Conservation (phyloP, 768 basidiomycete species). For the Coprinopsis cinerea region DNA sequence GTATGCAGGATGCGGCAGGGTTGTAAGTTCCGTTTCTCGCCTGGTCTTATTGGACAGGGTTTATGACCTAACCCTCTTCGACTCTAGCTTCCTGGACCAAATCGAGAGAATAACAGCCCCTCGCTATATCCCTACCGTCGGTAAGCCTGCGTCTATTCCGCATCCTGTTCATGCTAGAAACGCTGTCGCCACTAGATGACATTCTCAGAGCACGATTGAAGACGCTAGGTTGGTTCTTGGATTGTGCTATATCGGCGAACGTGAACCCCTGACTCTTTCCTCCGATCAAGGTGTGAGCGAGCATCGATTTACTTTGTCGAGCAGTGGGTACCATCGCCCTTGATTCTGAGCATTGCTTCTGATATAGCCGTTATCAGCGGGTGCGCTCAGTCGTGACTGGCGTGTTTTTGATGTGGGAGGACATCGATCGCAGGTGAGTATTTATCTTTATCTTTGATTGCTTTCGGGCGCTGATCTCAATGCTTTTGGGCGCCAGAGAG, state of each 20-base stretch:
- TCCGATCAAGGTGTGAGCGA: constrained; percentile 53
- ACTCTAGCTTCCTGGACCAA: constrained; percentile 59
- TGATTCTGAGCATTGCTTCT: constrained; percentile 1
- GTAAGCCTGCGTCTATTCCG: constrained; percentile 25
- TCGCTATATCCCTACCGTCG: constrained; percentile 64
- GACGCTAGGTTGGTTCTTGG: constrained; percentile 32
- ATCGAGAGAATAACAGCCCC: constrained; percentile 55
- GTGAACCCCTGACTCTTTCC: background rate
- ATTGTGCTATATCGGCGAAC: background rate
- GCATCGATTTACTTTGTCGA: constrained; percentile 57
- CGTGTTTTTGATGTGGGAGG: background rate
- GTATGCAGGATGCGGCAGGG: constrained; percentile 63
- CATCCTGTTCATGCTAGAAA: background rate
- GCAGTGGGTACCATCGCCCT: constrained; percentile 38
- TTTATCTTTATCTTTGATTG: background rate
- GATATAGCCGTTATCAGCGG: background rate
- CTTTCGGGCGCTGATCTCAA: background rate
- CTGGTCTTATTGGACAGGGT: background rate
- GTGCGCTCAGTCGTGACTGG: background rate
- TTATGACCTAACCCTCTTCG: constrained; percentile 14
- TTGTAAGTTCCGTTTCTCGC: constrained; percentile 45
- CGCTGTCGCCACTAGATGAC: constrained; percentile 41
- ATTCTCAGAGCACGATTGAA: constrained; percentile 68
- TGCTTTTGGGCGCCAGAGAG: constrained; percentile 21
- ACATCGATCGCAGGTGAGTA: background rate